A percentile compares a stretch with the other conserved stretches of the same genome.
Evolutionary conservation across 2,329 filamentous ascomycete species (phyloP).

Genomic region (Westerdykella sp.): DNA sequence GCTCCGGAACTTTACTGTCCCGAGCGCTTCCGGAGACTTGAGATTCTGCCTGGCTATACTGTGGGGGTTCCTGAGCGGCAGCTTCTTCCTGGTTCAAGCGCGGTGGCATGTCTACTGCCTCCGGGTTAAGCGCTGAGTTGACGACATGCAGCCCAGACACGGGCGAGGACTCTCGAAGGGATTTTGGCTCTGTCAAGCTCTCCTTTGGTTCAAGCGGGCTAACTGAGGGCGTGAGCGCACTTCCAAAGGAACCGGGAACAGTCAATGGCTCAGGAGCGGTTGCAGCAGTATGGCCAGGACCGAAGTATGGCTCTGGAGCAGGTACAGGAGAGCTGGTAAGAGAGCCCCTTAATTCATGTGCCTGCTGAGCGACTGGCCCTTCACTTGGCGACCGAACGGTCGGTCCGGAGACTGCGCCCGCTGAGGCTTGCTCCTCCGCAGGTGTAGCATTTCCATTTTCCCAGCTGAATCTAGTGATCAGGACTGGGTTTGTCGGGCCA

Average conservation of each 20-base stretch:
- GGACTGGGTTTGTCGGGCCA: not conserved
- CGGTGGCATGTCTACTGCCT: conserved; percentile 35
- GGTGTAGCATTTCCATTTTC: conserved; percentile 14
- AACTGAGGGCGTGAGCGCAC: conserved; percentile 12
- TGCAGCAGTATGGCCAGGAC: conserved; percentile 21
- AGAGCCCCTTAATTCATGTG: not conserved
- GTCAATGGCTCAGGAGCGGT: conserved; percentile 16
- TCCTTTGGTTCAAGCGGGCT: conserved; percentile 9
- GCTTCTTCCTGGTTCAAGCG: conserved; percentile 24
- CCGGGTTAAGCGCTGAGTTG: conserved; percentile 35
- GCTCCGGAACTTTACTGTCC: not conserved
- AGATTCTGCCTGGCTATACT: conserved; percentile 8
- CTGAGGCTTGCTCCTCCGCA: conserved; percentile 9
- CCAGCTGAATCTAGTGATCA: conserved; percentile 30
- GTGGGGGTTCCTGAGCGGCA: conserved; percentile 8
- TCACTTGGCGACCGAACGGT: not conserved
- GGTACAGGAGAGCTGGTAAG: not conserved
- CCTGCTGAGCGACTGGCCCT: not conserved
- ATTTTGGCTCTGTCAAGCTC: conserved; percentile 12
- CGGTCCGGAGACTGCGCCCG: conserved; percentile 6
- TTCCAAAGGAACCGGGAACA: conserved; percentile 11
- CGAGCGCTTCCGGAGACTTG: not conserved
- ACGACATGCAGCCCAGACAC: conserved; percentile 39
- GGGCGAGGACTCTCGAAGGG: conserved; percentile 14
- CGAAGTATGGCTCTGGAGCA: conserved; percentile 22